These are phyloP conservation scores for Hygrophorus russula DNA, from an alignment of 768 basidiomycete species.

Conservation along the genomic window DNA sequence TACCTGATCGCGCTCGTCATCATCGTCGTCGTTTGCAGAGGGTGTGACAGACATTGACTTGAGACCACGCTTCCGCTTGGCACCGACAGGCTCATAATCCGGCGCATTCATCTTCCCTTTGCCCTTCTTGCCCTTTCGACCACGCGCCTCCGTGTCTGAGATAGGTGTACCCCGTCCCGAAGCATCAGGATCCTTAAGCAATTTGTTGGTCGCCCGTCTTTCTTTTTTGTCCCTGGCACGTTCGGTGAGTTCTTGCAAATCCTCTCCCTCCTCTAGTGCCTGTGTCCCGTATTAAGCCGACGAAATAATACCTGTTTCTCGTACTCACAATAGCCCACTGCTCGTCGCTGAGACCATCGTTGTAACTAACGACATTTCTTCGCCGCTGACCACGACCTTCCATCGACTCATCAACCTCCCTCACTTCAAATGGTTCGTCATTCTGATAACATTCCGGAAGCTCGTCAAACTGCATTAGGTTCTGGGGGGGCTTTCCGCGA, in stretches of 20 bases:
- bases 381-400: conserved; percentile 82
- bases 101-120: conserved; percentile 33
- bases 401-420: conserved; percentile 48
- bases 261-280: conserved; percentile 77
- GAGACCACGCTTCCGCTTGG: conserved; percentile 67
- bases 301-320: conserved; percentile 1
- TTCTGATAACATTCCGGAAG: conserved; percentile 86
- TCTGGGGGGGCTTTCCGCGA: conserved; percentile 64
- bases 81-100: conserved; percentile 41
- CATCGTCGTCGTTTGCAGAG: conserved; percentile 68
- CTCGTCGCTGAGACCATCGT: conserved; percentile 89
- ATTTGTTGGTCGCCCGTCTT: conserved; percentile 46
- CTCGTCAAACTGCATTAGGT: conserved; percentile 79
- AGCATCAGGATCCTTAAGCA: conserved; percentile 44
- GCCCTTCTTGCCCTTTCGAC: conserved; percentile 56
- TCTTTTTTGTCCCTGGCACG: conserved; percentile 54
- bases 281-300: conserved; percentile 13
- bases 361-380: conserved; percentile 81
- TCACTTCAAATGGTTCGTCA: conserved; percentile 65
- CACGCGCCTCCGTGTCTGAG: conserved; percentile 47
- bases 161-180: conserved; percentile 57
- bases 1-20: conserved; percentile 62
- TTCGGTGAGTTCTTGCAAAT: conserved; percentile 63
- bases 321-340: conserved; percentile 73
- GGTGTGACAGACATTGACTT: conserved; percentile 74